Evolutionary conservation across 2,329 filamentous ascomycete species (phyloP), one percentile per base, ranked within the genome.

Genomic region (Pseudovirgaria hyperparasitica): DNA sequence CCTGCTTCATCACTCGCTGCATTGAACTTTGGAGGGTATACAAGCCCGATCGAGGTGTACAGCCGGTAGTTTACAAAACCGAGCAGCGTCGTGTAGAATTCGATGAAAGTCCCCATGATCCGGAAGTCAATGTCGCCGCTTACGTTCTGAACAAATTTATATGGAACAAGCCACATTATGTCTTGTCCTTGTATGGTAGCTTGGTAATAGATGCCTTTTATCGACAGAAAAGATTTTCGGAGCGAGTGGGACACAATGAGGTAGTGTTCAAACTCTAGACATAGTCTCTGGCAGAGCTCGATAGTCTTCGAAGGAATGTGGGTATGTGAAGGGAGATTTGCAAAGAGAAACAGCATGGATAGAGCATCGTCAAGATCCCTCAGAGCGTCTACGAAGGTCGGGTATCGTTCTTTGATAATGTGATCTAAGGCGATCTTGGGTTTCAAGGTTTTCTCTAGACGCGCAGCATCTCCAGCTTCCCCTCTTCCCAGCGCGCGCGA

Each of bases 131-230:
- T 80, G 55, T 98, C 90, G 31, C 80, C 82, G 21, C 90, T 82
- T 9, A 93, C 77, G 41, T 82, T 70, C 64, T 98, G 90, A 48
- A 96, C 93, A 60, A 98, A 98, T 55, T 84, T 84, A 64, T 98
- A 98, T 1, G 90, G 90, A 8, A 94, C 87, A 20, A 98, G 67
- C 90, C 90, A 98, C 39, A 96, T 66, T 26, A 98, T 80, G 47
- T 96, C 87, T 60, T 98, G 86, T 25, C 90, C 90, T 55, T 94
- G 84, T 35, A 98, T 92, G 27, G 78, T 94, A 14, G 87, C 90
- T 61, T 96, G 87, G 60, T 96, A 98, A 64, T 98, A 98, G 47
- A 98, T 96, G 35, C 90, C 90, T 67, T 98, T 98, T 60, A 98
- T 96, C 2, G 85, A 93, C 39, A 98, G 62, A 63, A 98, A 98